A percentile compares a stretch with the other conserved stretches of the same genome.
Evolutionary conservation across 225 moss, liverwort and hornwort species (phyloP).

Genomic region (Marchantia polymorpha): DNA sequence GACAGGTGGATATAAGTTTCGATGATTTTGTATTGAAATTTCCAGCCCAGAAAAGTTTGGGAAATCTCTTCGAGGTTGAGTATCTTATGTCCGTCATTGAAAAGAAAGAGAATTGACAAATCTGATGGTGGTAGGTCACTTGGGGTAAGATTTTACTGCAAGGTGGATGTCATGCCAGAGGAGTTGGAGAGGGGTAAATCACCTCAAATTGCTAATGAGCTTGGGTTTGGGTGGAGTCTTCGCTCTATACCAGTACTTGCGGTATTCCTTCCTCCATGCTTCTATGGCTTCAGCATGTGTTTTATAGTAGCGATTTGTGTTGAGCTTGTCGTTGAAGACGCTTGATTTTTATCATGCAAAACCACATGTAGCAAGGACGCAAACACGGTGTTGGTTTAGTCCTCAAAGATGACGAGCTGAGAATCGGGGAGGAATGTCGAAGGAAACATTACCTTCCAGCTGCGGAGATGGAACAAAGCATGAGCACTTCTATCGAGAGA

Average conservation of each 20-base stretch:
- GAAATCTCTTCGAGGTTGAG: too few relatives aligned
- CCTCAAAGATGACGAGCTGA: background rate
- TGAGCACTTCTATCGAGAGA: too few relatives aligned
- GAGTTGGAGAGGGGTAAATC: background rate
- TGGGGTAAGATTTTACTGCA: too few relatives aligned
- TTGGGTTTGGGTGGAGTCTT: constrained; percentile 26
- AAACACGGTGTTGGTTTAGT: background rate
- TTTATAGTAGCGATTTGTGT: constrained; percentile 42
- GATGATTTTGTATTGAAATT: too few relatives aligned
- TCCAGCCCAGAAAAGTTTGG: too few relatives aligned
- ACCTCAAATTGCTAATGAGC: constrained; percentile 28
- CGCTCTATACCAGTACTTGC: constrained; percentile 40
- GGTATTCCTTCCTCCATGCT: constrained; percentile 37
- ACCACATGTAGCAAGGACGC: constrained; percentile 5
- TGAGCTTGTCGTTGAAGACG: constrained; percentile 35
- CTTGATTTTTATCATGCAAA: constrained; percentile 18
- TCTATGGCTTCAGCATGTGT: constrained; percentile 45
- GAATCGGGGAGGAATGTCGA: too few relatives aligned
- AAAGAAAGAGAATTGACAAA: too few relatives aligned
- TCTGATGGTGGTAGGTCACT: too few relatives aligned
- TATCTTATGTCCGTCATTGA: too few relatives aligned
- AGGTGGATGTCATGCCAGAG: background rate
- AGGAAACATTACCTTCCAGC: too few relatives aligned
- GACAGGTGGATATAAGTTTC: too few relatives aligned
- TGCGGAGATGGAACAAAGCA: too few relatives aligned